Evolutionary conservation across 2,329 filamentous ascomycete species (phyloP).

Genomic region (Penicillium digitatum): DNA sequence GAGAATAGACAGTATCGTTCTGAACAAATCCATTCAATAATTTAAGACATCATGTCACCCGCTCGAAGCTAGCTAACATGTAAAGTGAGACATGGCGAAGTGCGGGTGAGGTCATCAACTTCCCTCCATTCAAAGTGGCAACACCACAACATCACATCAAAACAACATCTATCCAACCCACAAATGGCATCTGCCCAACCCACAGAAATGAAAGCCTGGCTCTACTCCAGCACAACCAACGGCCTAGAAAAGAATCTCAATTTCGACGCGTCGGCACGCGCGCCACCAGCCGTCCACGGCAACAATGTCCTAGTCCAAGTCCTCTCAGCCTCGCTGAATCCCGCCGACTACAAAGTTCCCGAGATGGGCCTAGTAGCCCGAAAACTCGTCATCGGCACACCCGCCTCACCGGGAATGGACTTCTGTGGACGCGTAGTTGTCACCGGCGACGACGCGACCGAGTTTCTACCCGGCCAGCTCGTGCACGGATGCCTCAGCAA

Average conservation of each 20-base stretch:
- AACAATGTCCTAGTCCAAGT: slow-evolving; percentile 54
- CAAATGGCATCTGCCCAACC: slow-evolving; percentile 8
- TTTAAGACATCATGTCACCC: background rate
- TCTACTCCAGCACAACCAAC: slow-evolving; percentile 46
- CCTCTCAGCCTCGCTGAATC: slow-evolving; percentile 52
- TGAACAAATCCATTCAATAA: background rate
- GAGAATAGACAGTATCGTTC: background rate
- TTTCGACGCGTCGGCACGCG: slow-evolving; percentile 42
- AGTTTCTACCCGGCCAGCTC: slow-evolving; percentile 37
- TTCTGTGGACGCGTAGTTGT: slow-evolving; percentile 44
- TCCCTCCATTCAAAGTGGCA: background rate
- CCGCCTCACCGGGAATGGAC: slow-evolving; percentile 48
- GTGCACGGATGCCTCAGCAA: slow-evolving; percentile 44
- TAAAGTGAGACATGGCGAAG: background rate
- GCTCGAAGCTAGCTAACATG: background rate
- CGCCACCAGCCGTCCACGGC: slow-evolving; percentile 39
- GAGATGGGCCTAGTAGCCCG: slow-evolving; percentile 47
- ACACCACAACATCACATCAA: background rate
- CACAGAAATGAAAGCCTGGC: slow-evolving; percentile 55
- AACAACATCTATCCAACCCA: background rate
- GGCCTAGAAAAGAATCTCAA: slow-evolving; percentile 53
- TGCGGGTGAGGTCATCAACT: slow-evolving; percentile 4
- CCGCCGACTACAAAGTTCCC: slow-evolving; percentile 58
- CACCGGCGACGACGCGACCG: slow-evolving; percentile 23
- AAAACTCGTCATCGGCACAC: slow-evolving; percentile 33